Evolutionary conservation across 208 protist species (phyloP), one percentile per base, ranked within the genome.

Genomic region (Trypanosomatidae sp.): DNA sequence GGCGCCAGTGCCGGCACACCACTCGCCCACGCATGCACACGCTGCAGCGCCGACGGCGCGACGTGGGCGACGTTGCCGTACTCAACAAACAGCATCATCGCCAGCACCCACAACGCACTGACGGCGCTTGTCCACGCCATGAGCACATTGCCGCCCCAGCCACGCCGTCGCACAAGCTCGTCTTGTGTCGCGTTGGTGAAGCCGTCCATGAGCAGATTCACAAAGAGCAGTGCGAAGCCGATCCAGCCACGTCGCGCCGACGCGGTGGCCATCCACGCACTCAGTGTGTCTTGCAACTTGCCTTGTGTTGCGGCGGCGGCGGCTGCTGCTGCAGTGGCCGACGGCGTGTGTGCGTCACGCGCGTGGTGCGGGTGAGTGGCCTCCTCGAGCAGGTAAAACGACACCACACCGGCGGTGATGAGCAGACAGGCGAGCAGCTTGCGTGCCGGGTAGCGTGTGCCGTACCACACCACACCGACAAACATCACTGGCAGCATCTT

Each of bases 401-500:
- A 53, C 4, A 83, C 27, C 16, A 80, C 58, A 19, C 78, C 83
- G 26, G 47, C 33, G 24, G 83, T 88, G 32, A 88, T 81, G 21
- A 75, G 25, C 10, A 71, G 22, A 28, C 71, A 83, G 3, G 77
- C 58, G 7, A 60, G 10, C 22, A 81, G 53, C 47, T 87, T 87
- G 32, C 46, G 47, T 7, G 55, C 10, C 2, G 71, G 61, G 57
- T 88, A 92, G 18, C 66, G 73, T 11, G 54, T 74, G 43, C 68
- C 57, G 41, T 92, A 53, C 61, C 67, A 84, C 22, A 83, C 30
- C 27, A 75, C 70, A 6, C 83, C 83, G 13, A 92, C 71, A 10
- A 88, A 26, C 55, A 92, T 79, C 2, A 85, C 72, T 0, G 83
- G 83, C 11, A 92, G 53, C 78, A 92, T 88, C 58, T 92, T 92